Percentiles rank a stretch among this genome's conserved stretches.
Evolutionary conservation across 768 basidiomycete genomes (phyloP).

Genomic region (Rhodotorula graminis): DNA sequence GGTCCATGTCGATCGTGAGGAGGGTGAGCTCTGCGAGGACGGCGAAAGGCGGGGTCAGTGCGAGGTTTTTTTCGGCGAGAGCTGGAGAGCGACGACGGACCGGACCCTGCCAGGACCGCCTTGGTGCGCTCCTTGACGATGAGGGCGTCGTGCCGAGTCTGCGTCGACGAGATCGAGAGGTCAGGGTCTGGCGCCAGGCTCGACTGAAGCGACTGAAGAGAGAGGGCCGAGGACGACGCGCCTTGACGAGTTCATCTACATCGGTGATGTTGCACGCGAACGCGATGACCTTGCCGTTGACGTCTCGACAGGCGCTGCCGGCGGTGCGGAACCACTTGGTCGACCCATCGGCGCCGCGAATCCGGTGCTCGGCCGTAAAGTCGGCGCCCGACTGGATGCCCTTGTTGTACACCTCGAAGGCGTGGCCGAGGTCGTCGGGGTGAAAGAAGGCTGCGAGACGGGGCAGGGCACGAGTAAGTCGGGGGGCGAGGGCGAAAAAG

Average conservation of each 20-base stretch:
- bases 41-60: no score
- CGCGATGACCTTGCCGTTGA: background rate
- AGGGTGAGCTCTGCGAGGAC: constrained; percentile 2
- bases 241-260: constrained; percentile 6
- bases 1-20: constrained; percentile 5
- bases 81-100: background rate
- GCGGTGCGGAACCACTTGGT: constrained; percentile 11
- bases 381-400: constrained; percentile 9
- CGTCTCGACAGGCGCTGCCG: background rate
- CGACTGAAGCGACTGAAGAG: no score
- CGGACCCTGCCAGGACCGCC: constrained; percentile 18
- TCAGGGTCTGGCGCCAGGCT: no score
- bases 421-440: constrained; percentile 19
- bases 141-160: constrained; percentile 10
- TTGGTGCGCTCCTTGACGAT: constrained; percentile 20
- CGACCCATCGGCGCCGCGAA: background rate
- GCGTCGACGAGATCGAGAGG: background rate
- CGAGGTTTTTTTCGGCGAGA: no score
- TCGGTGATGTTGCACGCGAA: constrained; percentile 12
- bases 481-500: no score
- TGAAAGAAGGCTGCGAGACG: constrained; percentile 10
- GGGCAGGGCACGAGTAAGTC: background rate
- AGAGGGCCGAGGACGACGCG: background rate
- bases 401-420: constrained; percentile 7
- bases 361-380: constrained; percentile 30